A percentile compares a stretch with the other conserved stretches of the same genome.
Evolutionary conservation across 192 early-diverging fungal genomes (phyloP).

Genomic region (Obelidium mucronatum): DNA sequence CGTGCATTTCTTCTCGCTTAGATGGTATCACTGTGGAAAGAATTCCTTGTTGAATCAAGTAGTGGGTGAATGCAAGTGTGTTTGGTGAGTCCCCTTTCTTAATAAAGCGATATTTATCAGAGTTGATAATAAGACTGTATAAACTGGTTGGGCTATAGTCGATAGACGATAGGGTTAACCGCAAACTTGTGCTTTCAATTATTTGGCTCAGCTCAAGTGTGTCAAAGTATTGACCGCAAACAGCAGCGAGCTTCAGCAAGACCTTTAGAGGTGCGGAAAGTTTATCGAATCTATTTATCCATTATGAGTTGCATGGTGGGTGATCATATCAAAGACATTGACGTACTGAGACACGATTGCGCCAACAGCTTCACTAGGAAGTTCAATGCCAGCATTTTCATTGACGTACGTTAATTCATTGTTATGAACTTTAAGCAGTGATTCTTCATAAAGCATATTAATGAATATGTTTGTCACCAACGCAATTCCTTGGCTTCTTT

Average conservation of each 20-base stretch:
- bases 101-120: conserved; percentile 26
- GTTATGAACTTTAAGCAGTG: conserved; percentile 4
- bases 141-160: background rate
- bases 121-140: background rate
- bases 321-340: background rate
- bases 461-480: conserved; percentile 22
- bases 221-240: conserved; percentile 36
- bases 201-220: conserved; percentile 15
- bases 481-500: conserved; percentile 31
- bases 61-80: conserved; percentile 29
- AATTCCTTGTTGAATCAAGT: conserved; percentile 41
- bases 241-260: conserved; percentile 26
- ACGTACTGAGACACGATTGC: conserved; percentile 35
- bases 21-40: conserved; percentile 33
- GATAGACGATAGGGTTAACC: background rate
- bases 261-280: conserved; percentile 11
- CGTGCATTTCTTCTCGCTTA: conserved; percentile 30
- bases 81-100: conserved; percentile 4
- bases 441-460: conserved; percentile 17
- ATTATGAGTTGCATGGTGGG: background rate
- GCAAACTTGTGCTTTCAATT: background rate
- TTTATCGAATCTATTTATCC: conserved; percentile 14
- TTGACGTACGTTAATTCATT: conserved; percentile 1
- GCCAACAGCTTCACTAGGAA: conserved; percentile 19
- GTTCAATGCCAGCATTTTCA: background rate